Percentiles rank a stretch among this genome's conserved stretches.
phyloP scores from a whole-genome alignment of 208 protist genomes.

The Leishmania guyanensis region DNA sequence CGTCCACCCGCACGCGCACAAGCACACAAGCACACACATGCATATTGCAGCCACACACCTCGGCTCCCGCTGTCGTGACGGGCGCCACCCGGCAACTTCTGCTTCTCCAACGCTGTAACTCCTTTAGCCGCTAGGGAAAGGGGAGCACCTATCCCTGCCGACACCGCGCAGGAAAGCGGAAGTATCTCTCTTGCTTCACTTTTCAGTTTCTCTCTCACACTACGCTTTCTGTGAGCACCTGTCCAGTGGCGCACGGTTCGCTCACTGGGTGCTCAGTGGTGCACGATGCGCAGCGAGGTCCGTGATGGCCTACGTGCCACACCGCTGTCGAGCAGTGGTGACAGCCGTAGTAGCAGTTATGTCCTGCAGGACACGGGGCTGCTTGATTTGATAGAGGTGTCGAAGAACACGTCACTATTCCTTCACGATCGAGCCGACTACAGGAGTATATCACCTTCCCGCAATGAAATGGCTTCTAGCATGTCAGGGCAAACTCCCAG shows the following conservation, averaged over 20 bases:
- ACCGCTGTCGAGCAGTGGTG: background rate
- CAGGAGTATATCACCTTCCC: background rate
- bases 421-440: background rate
- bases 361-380: constrained; percentile 29
- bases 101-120: background rate
- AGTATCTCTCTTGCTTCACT: background rate
- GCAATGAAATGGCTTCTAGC: background rate
- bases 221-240: constrained; percentile 14
- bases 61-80: background rate
- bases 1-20: background rate
- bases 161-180: background rate
- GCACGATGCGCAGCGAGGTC: background rate
- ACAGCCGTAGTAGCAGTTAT: background rate
- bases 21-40: background rate
- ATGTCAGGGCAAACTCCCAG: background rate
- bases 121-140: background rate
- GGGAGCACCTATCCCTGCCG: background rate
- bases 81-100: background rate
- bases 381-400: constrained; percentile 33
- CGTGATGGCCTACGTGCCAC: background rate
- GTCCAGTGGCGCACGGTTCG: background rate
- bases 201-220: constrained; percentile 5
- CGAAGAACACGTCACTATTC: constrained; percentile 14
- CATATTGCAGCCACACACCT: background rate
- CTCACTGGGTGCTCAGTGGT: background rate